Evolutionary conservation across 108 stramenopile species (phyloP), one percentile per base, ranked within the genome.

Genomic region (Cyclotella distinguenda): DNA sequence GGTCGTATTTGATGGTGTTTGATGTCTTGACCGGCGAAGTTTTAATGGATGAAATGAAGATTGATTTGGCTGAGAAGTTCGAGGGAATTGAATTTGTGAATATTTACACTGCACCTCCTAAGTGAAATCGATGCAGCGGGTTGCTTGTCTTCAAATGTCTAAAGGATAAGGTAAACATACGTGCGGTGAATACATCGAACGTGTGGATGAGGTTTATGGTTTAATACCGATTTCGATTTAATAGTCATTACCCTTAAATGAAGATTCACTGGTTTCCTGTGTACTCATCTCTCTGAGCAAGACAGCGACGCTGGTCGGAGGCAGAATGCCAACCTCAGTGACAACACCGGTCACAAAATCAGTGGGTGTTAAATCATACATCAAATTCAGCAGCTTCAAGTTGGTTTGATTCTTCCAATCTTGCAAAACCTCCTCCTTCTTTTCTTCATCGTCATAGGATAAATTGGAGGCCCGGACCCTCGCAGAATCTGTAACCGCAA

Each of bases 291-390:
- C 99, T 27, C 97, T 79, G 36, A 99, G 63, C 33, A 99, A 70
- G 1, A 98, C 97, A 23, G 99, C 97, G 19, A 97, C 93, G 68
- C 94, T 94, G 7, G 96, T 94, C 4, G 97, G 92, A 12, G 99
- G 99, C 28, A 99, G 74, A 65, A 98, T 93, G 21, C 99, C 99
- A 18, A 95, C 82, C 66, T 99, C 99, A 3, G 99, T 98, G 12
- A 98, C 92, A 36, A 98, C 94, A 10, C 94, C 94, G 53, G 91
- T 94, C 30, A 99, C 95, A 63, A 95, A 94, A 33, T 91, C 83
- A n/a, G 92, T 65, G 8, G 97, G 97, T 8, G 99, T 98, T 42
- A 99, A 79, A 80, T 98, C 98, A 76, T 96, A 99, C 60, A 91
- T 77, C 22, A 98, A 74, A 77, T 97, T 97, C 27, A 97, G 69